phyloP scores from a whole-genome alignment of 257 asterid genomes.

The Forsythia suspensa region DNA sequence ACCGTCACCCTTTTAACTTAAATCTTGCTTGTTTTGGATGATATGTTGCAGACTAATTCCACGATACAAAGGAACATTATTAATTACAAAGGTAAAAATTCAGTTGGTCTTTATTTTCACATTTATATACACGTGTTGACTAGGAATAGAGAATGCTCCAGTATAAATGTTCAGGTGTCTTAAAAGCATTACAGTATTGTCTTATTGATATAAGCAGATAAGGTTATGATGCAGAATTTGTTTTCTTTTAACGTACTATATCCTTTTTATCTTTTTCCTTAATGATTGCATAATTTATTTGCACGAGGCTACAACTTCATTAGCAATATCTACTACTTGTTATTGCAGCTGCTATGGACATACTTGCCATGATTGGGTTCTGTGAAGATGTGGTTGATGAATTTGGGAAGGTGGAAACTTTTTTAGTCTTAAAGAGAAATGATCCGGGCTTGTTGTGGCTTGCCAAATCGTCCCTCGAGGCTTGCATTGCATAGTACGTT shows the following conservation, averaged over 20 bases:
- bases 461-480: slow-evolving; percentile 75
- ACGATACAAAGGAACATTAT: slow-evolving; percentile 65
- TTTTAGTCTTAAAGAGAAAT: slow-evolving; percentile 63
- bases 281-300: not conserved
- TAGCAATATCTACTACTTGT: not conserved
- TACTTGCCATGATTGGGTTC: slow-evolving; percentile 66
- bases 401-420: slow-evolving; percentile 51
- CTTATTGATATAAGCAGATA: not conserved
- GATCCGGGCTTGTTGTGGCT: slow-evolving; percentile 94
- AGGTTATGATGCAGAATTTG: not conserved
- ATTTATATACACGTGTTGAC: not conserved
- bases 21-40: slow-evolving; percentile 22
- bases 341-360: slow-evolving; percentile 73
- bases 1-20: not conserved
- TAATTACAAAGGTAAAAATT: slow-evolving; percentile 55
- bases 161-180: not conserved
- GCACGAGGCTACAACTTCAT: not conserved
- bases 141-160: not conserved
- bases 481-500: slow-evolving; percentile 24
- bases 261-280: not conserved
- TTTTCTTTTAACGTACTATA: not conserved
- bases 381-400: slow-evolving; percentile 49
- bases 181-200: not conserved
- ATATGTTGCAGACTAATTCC: slow-evolving; percentile 68
- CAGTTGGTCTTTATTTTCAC: not conserved